These are phyloP conservation scores for Globisporangium spiculum DNA, from an alignment of 352 stramenopile species.

Conservation along the genomic window DNA sequence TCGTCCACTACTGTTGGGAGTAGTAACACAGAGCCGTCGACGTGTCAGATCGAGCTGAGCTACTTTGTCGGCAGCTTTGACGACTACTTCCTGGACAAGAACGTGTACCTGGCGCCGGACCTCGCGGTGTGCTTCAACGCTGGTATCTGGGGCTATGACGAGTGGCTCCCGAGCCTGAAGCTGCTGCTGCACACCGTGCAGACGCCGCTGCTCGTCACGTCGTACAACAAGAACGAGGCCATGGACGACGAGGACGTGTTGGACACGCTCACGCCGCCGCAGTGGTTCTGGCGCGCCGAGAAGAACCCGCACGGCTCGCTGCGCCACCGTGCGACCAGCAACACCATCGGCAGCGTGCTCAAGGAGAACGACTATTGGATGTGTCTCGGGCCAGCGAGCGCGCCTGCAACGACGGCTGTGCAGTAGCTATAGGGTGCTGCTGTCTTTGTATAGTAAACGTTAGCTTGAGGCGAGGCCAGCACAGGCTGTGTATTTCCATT, in stretches of 20 bases:
- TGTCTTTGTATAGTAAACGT: slow-evolving; percentile 4
- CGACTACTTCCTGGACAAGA: slow-evolving; percentile 43
- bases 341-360: slow-evolving; percentile 50
- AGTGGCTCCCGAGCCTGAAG: slow-evolving; percentile 74
- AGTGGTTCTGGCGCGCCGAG: slow-evolving; percentile 72
- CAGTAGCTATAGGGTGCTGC: slow-evolving; percentile 8
- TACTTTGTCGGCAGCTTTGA: slow-evolving; percentile 80
- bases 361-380: slow-evolving; percentile 85
- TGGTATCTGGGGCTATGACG: slow-evolving; percentile 86
- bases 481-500: not conserved
- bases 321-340: slow-evolving; percentile 49
- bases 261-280: slow-evolving; percentile 38
- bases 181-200: slow-evolving; percentile 54
- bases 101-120: slow-evolving; percentile 45
- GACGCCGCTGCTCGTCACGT: slow-evolving; percentile 74
- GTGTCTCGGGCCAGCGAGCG: slow-evolving; percentile 43
- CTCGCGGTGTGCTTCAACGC: slow-evolving; percentile 83
- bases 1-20: not conserved
- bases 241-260: slow-evolving; percentile 77
- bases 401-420: not conserved
- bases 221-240: slow-evolving; percentile 83
- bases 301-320: slow-evolving; percentile 60
- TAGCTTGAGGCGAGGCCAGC: not conserved
- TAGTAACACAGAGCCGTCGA: not conserved
- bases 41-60: slow-evolving; percentile 40